A percentile compares a stretch with the other conserved stretches of the same genome.
Evolutionary conservation across 768 basidiomycete species (phyloP).

Genomic region (Lactarius indigo): DNA sequence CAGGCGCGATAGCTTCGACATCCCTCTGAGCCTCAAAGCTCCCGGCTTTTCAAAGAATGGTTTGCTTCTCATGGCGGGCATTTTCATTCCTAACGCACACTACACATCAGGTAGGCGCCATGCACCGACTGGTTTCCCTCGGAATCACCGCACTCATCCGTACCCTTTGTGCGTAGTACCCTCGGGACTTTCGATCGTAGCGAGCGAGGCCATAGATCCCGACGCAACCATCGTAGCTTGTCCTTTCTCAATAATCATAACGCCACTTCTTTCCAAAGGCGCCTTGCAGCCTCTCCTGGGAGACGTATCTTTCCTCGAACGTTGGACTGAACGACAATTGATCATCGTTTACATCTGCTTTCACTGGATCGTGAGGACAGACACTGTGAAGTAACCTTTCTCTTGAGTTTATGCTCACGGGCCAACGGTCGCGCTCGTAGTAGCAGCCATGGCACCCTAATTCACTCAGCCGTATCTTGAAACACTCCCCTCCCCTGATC

Average conservation of each 20-base stretch:
- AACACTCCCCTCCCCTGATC: conserved; percentile 54
- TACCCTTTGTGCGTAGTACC: conserved; percentile 15
- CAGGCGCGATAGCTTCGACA: conserved; percentile 1
- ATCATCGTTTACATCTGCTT: conserved; percentile 64
- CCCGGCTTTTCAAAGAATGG: conserved; percentile 47
- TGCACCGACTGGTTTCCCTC: background rate
- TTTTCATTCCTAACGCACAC: conserved; percentile 45
- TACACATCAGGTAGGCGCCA: conserved; percentile 45
- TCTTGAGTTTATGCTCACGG: conserved; percentile 1
- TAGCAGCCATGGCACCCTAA: conserved; percentile 21
- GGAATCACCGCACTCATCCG: background rate
- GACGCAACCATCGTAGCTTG: conserved; percentile 61
- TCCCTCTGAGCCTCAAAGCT: conserved; percentile 22
- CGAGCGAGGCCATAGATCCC: conserved; percentile 43
- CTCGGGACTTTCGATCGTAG: conserved; percentile 49
- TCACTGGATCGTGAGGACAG: conserved; percentile 51
- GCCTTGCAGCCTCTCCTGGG: conserved; percentile 44
- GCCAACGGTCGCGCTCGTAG: conserved; percentile 13
- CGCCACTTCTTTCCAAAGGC: conserved; percentile 43
- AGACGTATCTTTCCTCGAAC: conserved; percentile 27
- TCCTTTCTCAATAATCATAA: conserved; percentile 64
- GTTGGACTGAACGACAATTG: conserved; percentile 62
- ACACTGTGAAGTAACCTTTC: conserved; percentile 33
- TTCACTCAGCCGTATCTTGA: conserved; percentile 63
- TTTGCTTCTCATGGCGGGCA: conserved; percentile 45